Percentiles rank a stretch among this genome's conserved stretches.
These are phyloP conservation scores for Stemphylium lycopersici DNA, from an alignment of 2,329 filamentous ascomycete species.

Conservation along the genomic window DNA sequence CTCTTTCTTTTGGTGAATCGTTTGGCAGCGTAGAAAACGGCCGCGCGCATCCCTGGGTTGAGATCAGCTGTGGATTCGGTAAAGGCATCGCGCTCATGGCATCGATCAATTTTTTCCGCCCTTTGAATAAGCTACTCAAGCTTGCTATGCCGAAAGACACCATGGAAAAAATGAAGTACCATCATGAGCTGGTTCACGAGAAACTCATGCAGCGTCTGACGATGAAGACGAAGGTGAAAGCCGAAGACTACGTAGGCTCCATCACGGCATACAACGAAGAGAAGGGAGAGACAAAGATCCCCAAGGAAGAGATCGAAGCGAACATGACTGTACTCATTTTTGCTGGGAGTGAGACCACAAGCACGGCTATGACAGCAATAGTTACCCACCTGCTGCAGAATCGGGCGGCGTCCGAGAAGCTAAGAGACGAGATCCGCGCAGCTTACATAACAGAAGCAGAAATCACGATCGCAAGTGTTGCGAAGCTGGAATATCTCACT, in stretches of 20 bases:
- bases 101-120: slow-evolving; percentile 31
- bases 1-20: slow-evolving; percentile 59
- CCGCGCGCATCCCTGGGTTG: slow-evolving; percentile 42
- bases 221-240: slow-evolving; percentile 32
- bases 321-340: slow-evolving; percentile 46
- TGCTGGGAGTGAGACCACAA: slow-evolving; percentile 50
- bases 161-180: slow-evolving; percentile 23
- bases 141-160: slow-evolving; percentile 14
- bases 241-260: slow-evolving; percentile 31
- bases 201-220: slow-evolving; percentile 37
- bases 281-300: slow-evolving; percentile 24
- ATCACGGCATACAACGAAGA: slow-evolving; percentile 33
- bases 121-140: slow-evolving; percentile 20
- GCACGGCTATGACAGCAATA: slow-evolving; percentile 43
- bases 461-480: slow-evolving; percentile 2
- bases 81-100: slow-evolving; percentile 32
- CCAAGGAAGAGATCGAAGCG: slow-evolving; percentile 42
- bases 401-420: slow-evolving; percentile 1
- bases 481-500: slow-evolving; percentile 26
- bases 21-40: slow-evolving; percentile 33
- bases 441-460: background rate
- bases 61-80: slow-evolving; percentile 31
- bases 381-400: slow-evolving; percentile 37
- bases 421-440: background rate
- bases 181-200: slow-evolving; percentile 21